Percentiles rank a stretch among this genome's conserved stretches.
Conservation (phyloP, 805 yeast species). For the Starmerella asiatica region DNA sequence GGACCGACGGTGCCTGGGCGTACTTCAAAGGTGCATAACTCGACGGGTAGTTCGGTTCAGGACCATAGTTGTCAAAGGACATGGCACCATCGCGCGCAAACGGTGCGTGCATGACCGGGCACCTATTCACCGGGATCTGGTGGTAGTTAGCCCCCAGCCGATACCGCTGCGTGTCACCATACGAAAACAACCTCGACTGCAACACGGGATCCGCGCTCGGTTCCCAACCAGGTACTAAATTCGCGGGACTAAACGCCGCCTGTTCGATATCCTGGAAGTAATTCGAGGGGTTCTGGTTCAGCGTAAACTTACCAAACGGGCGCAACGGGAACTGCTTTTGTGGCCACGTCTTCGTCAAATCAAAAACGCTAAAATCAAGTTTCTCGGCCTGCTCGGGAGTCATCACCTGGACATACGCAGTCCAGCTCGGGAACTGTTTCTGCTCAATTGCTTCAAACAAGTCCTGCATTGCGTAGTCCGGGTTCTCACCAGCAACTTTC, state of each 20-base stretch:
- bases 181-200: slow-evolving; percentile 63
- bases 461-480: slow-evolving; percentile 38
- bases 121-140: slow-evolving; percentile 51
- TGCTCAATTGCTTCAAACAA: slow-evolving; percentile 35
- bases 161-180: slow-evolving; percentile 65
- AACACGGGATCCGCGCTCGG: slow-evolving; percentile 66
- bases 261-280: slow-evolving; percentile 41
- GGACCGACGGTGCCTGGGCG: slow-evolving; percentile 13
- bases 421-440: slow-evolving; percentile 41
- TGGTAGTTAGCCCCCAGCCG: slow-evolving; percentile 57
- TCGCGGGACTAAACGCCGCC: slow-evolving; percentile 58
- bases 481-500: slow-evolving; percentile 35
- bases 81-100: slow-evolving; percentile 52
- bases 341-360: slow-evolving; percentile 48
- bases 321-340: slow-evolving; percentile 43
- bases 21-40: slow-evolving; percentile 28
- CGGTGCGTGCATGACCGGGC: slow-evolving; percentile 38
- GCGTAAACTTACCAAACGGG: slow-evolving; percentile 40
- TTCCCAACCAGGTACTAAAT: slow-evolving; percentile 62
- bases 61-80: slow-evolving; percentile 37
- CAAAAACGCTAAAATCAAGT: slow-evolving; percentile 37
- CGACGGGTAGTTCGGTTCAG: slow-evolving; percentile 42
- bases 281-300: slow-evolving; percentile 44
- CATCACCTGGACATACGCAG: slow-evolving; percentile 47
- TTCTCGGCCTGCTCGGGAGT: slow-evolving; percentile 42